Percentiles rank a stretch among this genome's conserved stretches.
Evolutionary conservation across 768 basidiomycete species (phyloP).

Genomic region (Macrolepiota fuliginosa): DNA sequence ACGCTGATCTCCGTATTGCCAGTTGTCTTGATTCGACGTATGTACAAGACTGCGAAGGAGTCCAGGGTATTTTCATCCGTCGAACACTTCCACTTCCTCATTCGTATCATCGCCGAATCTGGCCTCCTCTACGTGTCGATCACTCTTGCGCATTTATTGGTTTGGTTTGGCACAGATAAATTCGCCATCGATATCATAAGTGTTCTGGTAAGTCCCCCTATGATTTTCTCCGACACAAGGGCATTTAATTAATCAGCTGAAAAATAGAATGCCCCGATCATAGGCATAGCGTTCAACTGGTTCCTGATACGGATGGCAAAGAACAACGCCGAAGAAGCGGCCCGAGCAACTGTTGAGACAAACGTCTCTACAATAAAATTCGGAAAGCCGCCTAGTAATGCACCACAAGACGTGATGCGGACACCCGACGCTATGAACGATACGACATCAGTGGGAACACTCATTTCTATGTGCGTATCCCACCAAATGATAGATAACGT

Average conservation of each 20-base stretch:
- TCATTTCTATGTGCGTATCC: background rate
- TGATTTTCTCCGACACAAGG: background rate
- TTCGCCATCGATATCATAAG: background rate
- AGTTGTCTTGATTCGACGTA: background rate
- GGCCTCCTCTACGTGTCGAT: background rate
- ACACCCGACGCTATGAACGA: background rate
- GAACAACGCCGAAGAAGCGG: background rate
- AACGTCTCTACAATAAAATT: background rate
- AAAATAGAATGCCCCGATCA: background rate
- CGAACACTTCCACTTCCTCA: background rate
- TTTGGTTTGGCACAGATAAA: background rate
- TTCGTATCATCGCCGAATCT: background rate
- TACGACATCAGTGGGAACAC: background rate
- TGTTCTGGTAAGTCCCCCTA: background rate
- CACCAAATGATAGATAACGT: too few species aligned
- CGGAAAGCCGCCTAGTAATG: background rate
- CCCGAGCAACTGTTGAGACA: background rate
- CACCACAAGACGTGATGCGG: background rate
- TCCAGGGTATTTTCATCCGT: background rate
- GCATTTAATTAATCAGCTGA: background rate
- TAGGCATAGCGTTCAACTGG: conserved; percentile 4
- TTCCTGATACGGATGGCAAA: background rate
- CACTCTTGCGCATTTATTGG: background rate
- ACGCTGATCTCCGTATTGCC: background rate
- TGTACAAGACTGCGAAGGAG: background rate